Percentiles rank a stretch among this genome's conserved stretches.
These are phyloP conservation scores for Amanita polypyramis DNA, from an alignment of 768 basidiomycete genomes.

Conservation along the genomic window DNA sequence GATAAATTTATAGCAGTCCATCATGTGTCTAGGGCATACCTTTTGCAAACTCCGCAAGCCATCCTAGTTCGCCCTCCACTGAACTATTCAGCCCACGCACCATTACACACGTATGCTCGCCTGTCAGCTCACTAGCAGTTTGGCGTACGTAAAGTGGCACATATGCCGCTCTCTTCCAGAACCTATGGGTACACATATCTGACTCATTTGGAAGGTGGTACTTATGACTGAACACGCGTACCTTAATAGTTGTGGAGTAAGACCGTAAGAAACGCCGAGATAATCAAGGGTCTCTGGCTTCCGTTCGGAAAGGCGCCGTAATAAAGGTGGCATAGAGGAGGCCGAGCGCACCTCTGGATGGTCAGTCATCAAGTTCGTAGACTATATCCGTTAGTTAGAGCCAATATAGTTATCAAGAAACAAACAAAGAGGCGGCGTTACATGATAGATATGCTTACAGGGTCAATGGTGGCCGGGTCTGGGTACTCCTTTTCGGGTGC, in stretches of 20 bases:
- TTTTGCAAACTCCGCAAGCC: slow-evolving; percentile 84
- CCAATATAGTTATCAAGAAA: not conserved
- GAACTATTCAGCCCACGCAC: slow-evolving; percentile 72
- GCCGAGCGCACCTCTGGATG: slow-evolving; percentile 61
- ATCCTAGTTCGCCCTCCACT: slow-evolving; percentile 52
- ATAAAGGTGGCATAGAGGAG: slow-evolving; percentile 80
- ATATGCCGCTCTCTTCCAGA: slow-evolving; percentile 94
- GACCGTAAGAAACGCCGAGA: slow-evolving; percentile 91
- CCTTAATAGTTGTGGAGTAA: slow-evolving; percentile 79
- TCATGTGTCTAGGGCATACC: slow-evolving; percentile 31
- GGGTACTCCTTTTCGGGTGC: slow-evolving; percentile 48
- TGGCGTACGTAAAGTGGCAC: slow-evolving; percentile 90
- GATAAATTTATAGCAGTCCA: not conserved
- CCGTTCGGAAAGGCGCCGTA: slow-evolving; percentile 82
- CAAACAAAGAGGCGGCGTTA: not conserved
- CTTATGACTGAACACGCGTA: slow-evolving; percentile 16
- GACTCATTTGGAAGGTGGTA: not conserved
- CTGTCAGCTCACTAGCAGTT: slow-evolving; percentile 89
- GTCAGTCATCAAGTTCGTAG: slow-evolving; percentile 60
- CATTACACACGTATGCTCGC: slow-evolving; percentile 97
- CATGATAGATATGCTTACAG: slow-evolving; percentile 18
- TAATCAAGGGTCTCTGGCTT: slow-evolving; percentile 90
- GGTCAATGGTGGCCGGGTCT: slow-evolving; percentile 38
- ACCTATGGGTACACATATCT: slow-evolving; percentile 31
- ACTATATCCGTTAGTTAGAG: slow-evolving; percentile 13